phyloP scores from a whole-genome alignment of 2,329 filamentous ascomycete species.

The Scorias spongiosa region DNA sequence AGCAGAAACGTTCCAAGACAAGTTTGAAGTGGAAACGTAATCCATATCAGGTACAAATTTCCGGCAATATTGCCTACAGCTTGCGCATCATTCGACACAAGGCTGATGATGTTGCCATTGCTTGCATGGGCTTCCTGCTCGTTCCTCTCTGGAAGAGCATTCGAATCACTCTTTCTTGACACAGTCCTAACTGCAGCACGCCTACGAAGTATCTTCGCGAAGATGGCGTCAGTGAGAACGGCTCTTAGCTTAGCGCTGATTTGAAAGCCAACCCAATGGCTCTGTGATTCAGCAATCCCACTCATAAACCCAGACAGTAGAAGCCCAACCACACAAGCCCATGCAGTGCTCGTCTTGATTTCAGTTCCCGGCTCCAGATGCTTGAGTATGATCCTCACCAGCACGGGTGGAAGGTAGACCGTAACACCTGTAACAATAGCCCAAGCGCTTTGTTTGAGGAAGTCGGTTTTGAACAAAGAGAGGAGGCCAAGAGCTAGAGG shows the following conservation, averaged over 20 bases:
- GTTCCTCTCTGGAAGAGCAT: constrained; percentile 29
- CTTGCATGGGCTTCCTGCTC: constrained; percentile 53
- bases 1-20: constrained; percentile 62
- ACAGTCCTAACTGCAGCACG: constrained; percentile 68
- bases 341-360: constrained; percentile 86
- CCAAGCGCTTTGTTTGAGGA: constrained; percentile 62
- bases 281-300: constrained; percentile 66
- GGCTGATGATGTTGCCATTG: constrained; percentile 84
- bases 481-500: constrained; percentile 61
- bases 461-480: constrained; percentile 59
- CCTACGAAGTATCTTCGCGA: constrained; percentile 80
- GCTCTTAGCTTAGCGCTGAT: constrained; percentile 81
- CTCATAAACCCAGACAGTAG: constrained; percentile 65
- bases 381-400: not conserved
- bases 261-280: constrained; percentile 79
- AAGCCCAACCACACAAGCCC: constrained; percentile 80
- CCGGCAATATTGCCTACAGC: constrained; percentile 86
- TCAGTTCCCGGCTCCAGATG: constrained; percentile 51
- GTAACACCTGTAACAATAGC: constrained; percentile 63
- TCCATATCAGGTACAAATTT: constrained; percentile 82
- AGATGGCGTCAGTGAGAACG: constrained; percentile 87
- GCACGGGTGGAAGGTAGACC: constrained; percentile 65
- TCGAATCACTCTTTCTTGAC: constrained; percentile 41
- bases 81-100: constrained; percentile 97
- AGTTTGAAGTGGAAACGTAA: constrained; percentile 71